Conservation (phyloP, 1,284 basidiomycete species). For the Pterulicium gracile region DNA sequence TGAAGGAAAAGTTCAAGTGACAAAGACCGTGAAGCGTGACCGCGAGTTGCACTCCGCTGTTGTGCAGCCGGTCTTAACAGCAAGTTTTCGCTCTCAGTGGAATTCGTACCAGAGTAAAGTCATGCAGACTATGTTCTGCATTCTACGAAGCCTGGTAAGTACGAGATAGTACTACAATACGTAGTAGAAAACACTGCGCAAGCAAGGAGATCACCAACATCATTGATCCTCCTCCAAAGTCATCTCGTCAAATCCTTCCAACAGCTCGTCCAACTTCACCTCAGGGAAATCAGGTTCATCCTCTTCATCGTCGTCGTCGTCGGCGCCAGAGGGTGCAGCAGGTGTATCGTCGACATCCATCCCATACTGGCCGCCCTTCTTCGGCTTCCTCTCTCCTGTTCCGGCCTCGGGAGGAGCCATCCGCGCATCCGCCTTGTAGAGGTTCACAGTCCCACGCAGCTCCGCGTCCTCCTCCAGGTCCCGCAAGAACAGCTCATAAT, state of each 20-base stretch:
- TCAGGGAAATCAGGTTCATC: slow-evolving; percentile 92
- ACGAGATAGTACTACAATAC: no score
- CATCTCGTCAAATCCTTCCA: slow-evolving; percentile 89
- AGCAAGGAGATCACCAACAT: no score
- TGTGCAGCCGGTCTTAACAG: no score
- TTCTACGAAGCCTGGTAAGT: no score
- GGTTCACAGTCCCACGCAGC: slow-evolving; percentile 79
- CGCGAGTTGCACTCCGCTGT: no score
- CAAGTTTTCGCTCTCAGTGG: no score
- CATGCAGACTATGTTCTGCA: no score
- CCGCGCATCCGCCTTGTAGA: slow-evolving; percentile 58
- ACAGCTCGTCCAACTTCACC: slow-evolving; percentile 76
- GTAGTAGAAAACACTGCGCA: no score
- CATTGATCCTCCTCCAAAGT: slow-evolving; percentile 34
- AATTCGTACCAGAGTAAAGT: no score
- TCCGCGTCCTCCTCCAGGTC: slow-evolving; percentile 97
- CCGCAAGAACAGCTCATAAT: slow-evolving; percentile 93
- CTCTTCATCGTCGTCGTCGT: slow-evolving; percentile 46
- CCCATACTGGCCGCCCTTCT: slow-evolving; percentile 20
- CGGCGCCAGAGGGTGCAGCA: slow-evolving; percentile 21
- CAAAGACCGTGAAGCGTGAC: no score
- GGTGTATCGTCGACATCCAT: slow-evolving; percentile 65
- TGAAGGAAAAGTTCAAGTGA: no score
- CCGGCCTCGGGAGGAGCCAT: slow-evolving; percentile 22
- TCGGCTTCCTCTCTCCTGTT: slow-evolving; percentile 37